Base-by-base conservation (phyloP, 345 rosid species). In the Brassica napus region DNA sequence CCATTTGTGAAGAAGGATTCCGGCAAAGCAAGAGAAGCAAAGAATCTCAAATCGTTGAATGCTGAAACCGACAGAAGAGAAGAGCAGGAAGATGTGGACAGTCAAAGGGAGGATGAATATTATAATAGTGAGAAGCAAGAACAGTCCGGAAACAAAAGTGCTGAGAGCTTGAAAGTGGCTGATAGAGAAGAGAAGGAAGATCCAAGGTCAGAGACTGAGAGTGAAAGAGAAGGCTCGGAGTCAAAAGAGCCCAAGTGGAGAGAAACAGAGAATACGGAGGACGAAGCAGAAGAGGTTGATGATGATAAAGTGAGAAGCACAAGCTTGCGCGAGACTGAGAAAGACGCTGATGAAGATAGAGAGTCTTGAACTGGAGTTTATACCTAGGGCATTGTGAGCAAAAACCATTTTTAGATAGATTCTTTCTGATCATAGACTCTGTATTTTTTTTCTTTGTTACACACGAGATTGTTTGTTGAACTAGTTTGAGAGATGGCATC, bases 191-290 rank as follows among this genome's bases (percentile, higher is more conserved):
- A 73, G 63, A 66, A 67, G 15, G n/a, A 67, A 16, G 58, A 12
- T 28, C 34, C 47, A 71, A 55, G 8, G 26, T 54, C 82, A 60
- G 78, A 79, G 65, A 73, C 0, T 68, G 73, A 73, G 82, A 79
- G 78, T 74, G 78, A 79, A 23, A n/a, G 70, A 52, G 74, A 74
- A 2, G 57, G 35, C 10, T 66, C 82, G 34, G 78, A 68, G 34
- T 79, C 70, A 1, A 78, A 74, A 61, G 82, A 79, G 74, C 82
- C 82, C 2, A 73, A 73, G 31, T 75, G 83, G 80, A 80, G 83
- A 70, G 76, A 76, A 63, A 76, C 79, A 49, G 79, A 75, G 5
- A 79, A 74, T 16, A 23, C 44, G 73, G 82, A 59, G 54, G 65
- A 71, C n/a, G 74, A 57, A 57, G 52, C 65, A 12, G 59, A 69